A percentile compares a stretch with the other conserved stretches of the same genome.
Evolutionary conservation across 768 basidiomycete species (phyloP).

Genomic region (Kwoniella europaea): DNA sequence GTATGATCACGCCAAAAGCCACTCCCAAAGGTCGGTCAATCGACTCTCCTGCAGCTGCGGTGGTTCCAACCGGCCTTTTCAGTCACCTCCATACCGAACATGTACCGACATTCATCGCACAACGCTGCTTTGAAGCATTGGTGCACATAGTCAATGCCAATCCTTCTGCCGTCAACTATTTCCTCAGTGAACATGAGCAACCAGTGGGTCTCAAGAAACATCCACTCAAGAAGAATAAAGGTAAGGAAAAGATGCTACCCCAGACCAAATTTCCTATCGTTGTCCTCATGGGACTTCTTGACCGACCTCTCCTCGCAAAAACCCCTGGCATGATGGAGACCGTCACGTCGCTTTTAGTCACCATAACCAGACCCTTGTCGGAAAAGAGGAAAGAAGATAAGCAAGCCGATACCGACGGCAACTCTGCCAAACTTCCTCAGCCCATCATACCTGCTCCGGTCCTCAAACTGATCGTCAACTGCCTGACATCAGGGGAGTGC

Average conservation of each 20-base stretch:
- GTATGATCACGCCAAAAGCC: constrained; percentile 62
- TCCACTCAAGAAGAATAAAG: constrained; percentile 63
- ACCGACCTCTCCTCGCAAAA: constrained; percentile 80
- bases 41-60: constrained; percentile 57
- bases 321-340: constrained; percentile 92
- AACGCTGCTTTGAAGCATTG: constrained; percentile 90
- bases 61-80: constrained; percentile 62
- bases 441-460: constrained; percentile 84
- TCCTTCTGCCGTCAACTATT: constrained; percentile 83
- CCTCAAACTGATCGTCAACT: constrained; percentile 92
- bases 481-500: constrained; percentile 96
- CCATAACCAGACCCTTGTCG: constrained; percentile 78
- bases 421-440: constrained; percentile 49
- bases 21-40: constrained; percentile 68
- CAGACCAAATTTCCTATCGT: constrained; percentile 91
- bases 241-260: constrained; percentile 76
- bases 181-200: constrained; percentile 93
- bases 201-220: constrained; percentile 67
- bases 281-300: constrained; percentile 81
- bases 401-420: background rate
- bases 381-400: background rate
- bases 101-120: constrained; percentile 89
- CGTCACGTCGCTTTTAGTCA: constrained; percentile 82
- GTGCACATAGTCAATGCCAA: constrained; percentile 85
- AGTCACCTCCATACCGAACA: constrained; percentile 67